A percentile compares a stretch with the other conserved stretches of the same genome.
These are phyloP conservation scores for Cucurbita maxima DNA, from an alignment of 306 rosid genomes.

Conservation along the genomic window DNA sequence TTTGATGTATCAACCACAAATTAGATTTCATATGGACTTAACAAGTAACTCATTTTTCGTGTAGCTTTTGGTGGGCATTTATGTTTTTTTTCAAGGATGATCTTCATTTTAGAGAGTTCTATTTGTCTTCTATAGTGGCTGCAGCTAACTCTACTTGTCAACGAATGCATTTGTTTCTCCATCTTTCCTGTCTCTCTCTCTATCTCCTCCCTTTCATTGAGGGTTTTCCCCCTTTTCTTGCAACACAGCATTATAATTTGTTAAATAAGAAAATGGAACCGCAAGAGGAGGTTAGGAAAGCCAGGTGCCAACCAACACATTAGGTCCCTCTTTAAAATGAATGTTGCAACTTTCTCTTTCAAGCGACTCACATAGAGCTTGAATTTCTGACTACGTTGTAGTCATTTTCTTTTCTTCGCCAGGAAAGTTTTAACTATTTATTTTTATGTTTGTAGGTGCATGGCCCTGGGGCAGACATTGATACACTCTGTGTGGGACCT, in stretches of 20 bases:
- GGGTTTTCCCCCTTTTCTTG: not conserved
- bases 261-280: not conserved
- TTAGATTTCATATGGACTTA: not conserved
- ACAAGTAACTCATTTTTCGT: too few relatives aligned
- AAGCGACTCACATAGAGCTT: not conserved
- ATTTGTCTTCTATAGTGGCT: not conserved
- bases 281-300: not conserved
- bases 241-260: not conserved
- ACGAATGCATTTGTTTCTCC: not conserved
- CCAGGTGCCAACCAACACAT: not conserved
- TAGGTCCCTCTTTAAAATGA: not conserved
- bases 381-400: not conserved
- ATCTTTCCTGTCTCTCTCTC: not conserved
- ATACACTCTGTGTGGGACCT: constrained; percentile 95
- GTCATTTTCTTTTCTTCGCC: not conserved
- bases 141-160: not conserved
- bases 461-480: constrained; percentile 97
- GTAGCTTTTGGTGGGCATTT: too few relatives aligned
- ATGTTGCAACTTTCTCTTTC: not conserved
- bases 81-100: not conserved
- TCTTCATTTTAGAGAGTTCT: not conserved
- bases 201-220: not conserved
- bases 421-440: not conserved
- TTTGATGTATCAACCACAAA: not conserved
- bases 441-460: constrained; percentile 49